These are phyloP conservation scores for Terana coerulea DNA, from an alignment of 768 basidiomycete genomes.

Conservation along the genomic window DNA sequence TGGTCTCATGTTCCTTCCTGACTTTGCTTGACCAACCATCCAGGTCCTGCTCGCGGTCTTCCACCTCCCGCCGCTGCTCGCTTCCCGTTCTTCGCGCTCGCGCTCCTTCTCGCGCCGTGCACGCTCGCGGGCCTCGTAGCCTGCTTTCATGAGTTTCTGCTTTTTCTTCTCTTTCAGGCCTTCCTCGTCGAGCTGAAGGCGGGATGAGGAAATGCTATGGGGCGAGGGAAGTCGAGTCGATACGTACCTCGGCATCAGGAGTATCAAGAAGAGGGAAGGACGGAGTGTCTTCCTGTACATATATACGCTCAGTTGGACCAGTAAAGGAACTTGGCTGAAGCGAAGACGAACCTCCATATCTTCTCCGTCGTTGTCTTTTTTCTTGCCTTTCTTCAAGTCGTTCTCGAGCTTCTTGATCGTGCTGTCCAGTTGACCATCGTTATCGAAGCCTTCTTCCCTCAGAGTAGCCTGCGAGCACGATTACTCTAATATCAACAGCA, in stretches of 20 bases:
- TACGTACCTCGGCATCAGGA: constrained; percentile 78
- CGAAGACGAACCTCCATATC: constrained; percentile 42
- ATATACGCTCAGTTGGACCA: not conserved
- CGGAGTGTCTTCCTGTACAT: constrained; percentile 63
- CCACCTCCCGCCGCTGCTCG: constrained; percentile 63
- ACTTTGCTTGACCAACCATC: constrained; percentile 70
- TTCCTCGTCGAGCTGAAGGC: constrained; percentile 76
- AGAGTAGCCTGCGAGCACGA: constrained; percentile 46
- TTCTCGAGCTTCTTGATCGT: constrained; percentile 83
- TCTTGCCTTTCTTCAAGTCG: constrained; percentile 71
- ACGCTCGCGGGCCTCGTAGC: constrained; percentile 85
- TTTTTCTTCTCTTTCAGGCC: constrained; percentile 91
- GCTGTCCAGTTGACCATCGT: constrained; percentile 75
- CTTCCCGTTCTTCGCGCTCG: constrained; percentile 65
- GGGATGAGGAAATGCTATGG: not conserved
- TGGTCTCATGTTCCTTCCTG: constrained; percentile 76
- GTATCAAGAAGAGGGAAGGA: constrained; percentile 89
- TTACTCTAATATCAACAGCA: not conserved
- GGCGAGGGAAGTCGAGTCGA: not conserved
- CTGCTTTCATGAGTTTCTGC: constrained; percentile 90
- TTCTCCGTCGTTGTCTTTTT: constrained; percentile 75
- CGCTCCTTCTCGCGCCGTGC: constrained; percentile 84
- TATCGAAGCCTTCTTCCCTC: constrained; percentile 67
- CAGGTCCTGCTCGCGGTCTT: constrained; percentile 70
- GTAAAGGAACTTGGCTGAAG: constrained; percentile 1